A percentile compares a stretch with the other conserved stretches of the same genome.
Evolutionary conservation across 78 protist genomes (phyloP).

Genomic region (Dictyostelium capitatum): DNA sequence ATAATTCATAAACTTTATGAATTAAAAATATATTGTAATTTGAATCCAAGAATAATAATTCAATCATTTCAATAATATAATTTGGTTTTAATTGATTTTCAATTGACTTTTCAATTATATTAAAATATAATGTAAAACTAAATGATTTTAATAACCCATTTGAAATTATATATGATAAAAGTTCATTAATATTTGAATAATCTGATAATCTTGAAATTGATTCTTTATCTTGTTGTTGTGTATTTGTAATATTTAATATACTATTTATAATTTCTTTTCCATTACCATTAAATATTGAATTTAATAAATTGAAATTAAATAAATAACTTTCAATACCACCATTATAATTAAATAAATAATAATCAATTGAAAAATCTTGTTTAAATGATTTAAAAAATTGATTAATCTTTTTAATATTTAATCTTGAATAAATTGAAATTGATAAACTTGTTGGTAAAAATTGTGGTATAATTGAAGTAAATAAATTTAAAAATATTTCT

Average conservation of each 20-base stretch:
- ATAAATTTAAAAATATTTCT: neutral
- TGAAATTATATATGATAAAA: neutral
- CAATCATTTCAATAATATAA: neutral
- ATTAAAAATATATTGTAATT: conserved; percentile 14
- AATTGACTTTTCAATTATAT: conserved; percentile 7
- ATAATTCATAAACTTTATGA: neutral
- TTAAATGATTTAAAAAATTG: neutral
- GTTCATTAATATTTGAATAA: neutral
- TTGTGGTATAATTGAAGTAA: neutral
- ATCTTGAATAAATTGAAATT: neutral
- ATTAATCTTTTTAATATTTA: neutral
- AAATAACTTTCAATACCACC: conserved; percentile 29
- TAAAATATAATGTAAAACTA: neutral
- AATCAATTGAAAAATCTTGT: neutral
- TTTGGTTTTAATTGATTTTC: neutral
- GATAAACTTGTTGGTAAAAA: neutral
- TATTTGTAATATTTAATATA: neutral
- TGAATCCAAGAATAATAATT: neutral
- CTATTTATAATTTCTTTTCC: neutral
- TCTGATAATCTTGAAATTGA: too few species aligned
- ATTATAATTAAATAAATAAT: neutral
- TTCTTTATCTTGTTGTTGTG: neutral
- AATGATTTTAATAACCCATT: neutral
- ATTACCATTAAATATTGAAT: neutral
- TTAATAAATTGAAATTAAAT: neutral